These are phyloP conservation scores for Gyromitra esculenta DNA, from an alignment of 2,329 filamentous ascomycete genomes.

Conservation along the genomic window DNA sequence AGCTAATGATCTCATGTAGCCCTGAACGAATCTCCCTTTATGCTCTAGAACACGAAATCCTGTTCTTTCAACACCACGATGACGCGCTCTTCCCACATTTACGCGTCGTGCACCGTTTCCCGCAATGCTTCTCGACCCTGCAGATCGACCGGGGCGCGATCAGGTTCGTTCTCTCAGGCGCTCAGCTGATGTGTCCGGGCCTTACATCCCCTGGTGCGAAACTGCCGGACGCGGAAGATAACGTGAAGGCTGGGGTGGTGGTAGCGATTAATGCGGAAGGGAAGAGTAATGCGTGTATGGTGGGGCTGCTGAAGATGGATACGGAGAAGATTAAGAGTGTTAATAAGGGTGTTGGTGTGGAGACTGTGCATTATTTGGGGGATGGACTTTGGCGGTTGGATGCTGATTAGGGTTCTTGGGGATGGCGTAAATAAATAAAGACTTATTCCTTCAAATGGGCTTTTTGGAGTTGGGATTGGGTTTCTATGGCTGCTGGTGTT, in stretches of 20 bases:
- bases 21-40: slow-evolving; percentile 91
- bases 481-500: neutral
- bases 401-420: slow-evolving; percentile 62
- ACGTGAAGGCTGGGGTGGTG: slow-evolving; percentile 80
- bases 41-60: slow-evolving; percentile 76
- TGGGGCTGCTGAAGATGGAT: slow-evolving; percentile 82
- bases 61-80: slow-evolving; percentile 90
- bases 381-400: slow-evolving; percentile 89
- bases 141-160: slow-evolving; percentile 96
- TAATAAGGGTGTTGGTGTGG: slow-evolving; percentile 92
- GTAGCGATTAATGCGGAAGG: slow-evolving; percentile 93
- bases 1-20: slow-evolving; percentile 59
- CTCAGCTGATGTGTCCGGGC: slow-evolving; percentile 94
- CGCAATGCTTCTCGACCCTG: slow-evolving; percentile 80
- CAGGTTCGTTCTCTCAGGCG: slow-evolving; percentile 91
- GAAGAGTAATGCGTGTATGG: slow-evolving; percentile 88
- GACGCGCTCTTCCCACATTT: slow-evolving; percentile 86
- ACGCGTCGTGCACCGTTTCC: slow-evolving; percentile 81
- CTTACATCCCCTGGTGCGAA: slow-evolving; percentile 84
- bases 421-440: neutral
- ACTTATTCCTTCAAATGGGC: neutral
- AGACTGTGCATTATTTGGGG: slow-evolving; percentile 91
- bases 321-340: slow-evolving; percentile 93
- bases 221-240: slow-evolving; percentile 69
- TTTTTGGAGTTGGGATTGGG: neutral